These are phyloP conservation scores for Ogataea saltuana DNA, from an alignment of 805 yeast species.

Conservation along the genomic window DNA sequence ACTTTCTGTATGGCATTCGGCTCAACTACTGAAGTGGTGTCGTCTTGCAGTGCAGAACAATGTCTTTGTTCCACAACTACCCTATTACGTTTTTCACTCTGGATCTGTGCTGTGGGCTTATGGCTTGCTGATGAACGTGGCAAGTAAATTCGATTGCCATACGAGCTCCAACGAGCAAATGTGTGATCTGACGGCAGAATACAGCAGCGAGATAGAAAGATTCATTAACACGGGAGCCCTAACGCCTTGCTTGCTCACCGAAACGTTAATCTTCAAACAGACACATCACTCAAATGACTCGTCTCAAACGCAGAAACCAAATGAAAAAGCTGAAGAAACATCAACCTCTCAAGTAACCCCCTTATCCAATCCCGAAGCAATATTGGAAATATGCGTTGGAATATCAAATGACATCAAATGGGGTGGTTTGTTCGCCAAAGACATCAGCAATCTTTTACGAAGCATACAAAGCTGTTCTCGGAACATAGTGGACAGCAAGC, in stretches of 20 bases:
- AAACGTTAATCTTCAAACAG: background rate
- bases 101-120: constrained; percentile 14
- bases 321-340: background rate
- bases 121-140: constrained; percentile 12
- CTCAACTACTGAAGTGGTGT: constrained; percentile 7
- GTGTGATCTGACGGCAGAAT: constrained; percentile 7
- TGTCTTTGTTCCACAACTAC: constrained; percentile 10
- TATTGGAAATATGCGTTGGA: constrained; percentile 1
- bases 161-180: constrained; percentile 1
- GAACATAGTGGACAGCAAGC: background rate
- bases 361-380: constrained; percentile 3
- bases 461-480: constrained; percentile 4
- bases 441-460: constrained; percentile 1
- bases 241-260: constrained; percentile 6
- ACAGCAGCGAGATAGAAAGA: constrained; percentile 5
- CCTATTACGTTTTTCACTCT: constrained; percentile 11
- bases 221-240: constrained; percentile 5
- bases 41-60: background rate
- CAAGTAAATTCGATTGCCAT: constrained; percentile 6
- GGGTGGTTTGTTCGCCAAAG: constrained; percentile 8
- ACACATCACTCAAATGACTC: too few relatives aligned
- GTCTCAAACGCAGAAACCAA: too few relatives aligned
- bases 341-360: background rate
- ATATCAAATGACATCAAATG: background rate
- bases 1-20: constrained; percentile 11